These are phyloP conservation scores for Exophiala xenobiotica DNA, from an alignment of 2,329 filamentous ascomycete species.

Conservation along the genomic window DNA sequence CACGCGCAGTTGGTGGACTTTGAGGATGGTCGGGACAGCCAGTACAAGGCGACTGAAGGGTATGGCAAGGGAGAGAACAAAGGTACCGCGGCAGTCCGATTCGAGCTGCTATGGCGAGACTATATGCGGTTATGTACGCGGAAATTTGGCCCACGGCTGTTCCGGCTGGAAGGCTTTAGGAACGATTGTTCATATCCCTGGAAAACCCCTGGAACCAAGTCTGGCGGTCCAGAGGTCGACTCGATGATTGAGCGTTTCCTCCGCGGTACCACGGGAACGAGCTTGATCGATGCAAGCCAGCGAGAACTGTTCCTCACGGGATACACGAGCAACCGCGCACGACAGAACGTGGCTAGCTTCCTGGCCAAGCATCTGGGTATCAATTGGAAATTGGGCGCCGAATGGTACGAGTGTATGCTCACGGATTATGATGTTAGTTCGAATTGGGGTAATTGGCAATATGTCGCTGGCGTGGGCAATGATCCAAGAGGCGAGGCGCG, in stretches of 20 bases:
- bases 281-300: constrained; percentile 74
- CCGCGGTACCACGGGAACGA: constrained; percentile 69
- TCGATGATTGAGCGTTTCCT: constrained; percentile 59
- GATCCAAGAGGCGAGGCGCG: constrained; percentile 69
- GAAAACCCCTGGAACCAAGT: constrained; percentile 39
- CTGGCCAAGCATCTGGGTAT: constrained; percentile 70
- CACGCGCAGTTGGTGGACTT: constrained; percentile 67
- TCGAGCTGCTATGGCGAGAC: constrained; percentile 75
- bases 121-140: constrained; percentile 75
- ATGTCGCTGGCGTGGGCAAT: constrained; percentile 75
- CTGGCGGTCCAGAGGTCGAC: constrained; percentile 38
- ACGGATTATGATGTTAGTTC: constrained; percentile 73
- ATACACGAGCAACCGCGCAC: constrained; percentile 72
- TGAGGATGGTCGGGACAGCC: constrained; percentile 58
- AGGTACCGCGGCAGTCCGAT: constrained; percentile 67
- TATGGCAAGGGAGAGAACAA: constrained; percentile 71
- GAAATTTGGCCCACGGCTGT: constrained; percentile 67
- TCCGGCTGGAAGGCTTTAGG: constrained; percentile 64
- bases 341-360: constrained; percentile 76
- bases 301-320: constrained; percentile 73
- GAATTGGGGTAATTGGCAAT: constrained; percentile 85
- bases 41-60: constrained; percentile 48
- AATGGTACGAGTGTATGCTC: constrained; percentile 76
- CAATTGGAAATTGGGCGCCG: constrained; percentile 77
- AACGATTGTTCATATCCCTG: constrained; percentile 50